These are phyloP conservation scores for Pugionium cornutum DNA, from an alignment of 345 rosid genomes.

Conservation along the genomic window DNA sequence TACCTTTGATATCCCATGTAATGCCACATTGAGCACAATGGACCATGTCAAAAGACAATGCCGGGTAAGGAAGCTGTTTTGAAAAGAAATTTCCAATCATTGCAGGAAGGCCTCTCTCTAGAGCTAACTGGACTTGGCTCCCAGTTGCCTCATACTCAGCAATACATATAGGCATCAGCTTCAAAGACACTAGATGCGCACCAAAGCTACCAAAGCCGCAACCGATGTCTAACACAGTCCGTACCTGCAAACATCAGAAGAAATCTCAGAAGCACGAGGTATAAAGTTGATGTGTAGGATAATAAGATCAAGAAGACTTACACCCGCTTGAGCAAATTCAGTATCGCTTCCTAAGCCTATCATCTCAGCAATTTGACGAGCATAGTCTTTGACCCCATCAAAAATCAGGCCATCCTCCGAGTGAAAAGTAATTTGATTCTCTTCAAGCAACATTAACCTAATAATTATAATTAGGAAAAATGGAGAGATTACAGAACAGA, in stretches of 20 bases:
- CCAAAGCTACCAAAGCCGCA: constrained; percentile 99
- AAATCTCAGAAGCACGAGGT: constrained; percentile 22
- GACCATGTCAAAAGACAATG: constrained; percentile 88
- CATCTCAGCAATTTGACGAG: constrained; percentile 97
- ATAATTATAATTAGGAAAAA: not conserved
- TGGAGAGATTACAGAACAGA: not conserved
- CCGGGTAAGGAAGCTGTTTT: constrained; percentile 85
- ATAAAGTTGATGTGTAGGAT: constrained; percentile 19
- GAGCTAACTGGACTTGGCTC: constrained; percentile 95
- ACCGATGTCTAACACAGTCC: constrained; percentile 79
- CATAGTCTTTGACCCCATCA: constrained; percentile 94
- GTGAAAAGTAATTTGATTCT: constrained; percentile 96
- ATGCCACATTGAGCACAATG: constrained; percentile 97
- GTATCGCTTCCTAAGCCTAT: constrained; percentile 88
- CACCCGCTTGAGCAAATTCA: constrained; percentile 91
- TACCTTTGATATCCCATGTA: constrained; percentile 91
- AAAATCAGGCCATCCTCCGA: constrained; percentile 82
- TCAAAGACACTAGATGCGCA: constrained; percentile 81
- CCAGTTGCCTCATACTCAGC: constrained; percentile 94
- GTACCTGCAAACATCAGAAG: constrained; percentile 54
- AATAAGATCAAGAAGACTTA: constrained; percentile 48
- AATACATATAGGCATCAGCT: constrained; percentile 80
- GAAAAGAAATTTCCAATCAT: constrained; percentile 87
- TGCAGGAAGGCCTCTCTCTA: constrained; percentile 99
- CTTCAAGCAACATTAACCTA: constrained; percentile 96